Evolutionary conservation across 192 early-diverging fungal species (phyloP), one percentile per base, ranked within the genome.

Genomic region (Podila verticillata): DNA sequence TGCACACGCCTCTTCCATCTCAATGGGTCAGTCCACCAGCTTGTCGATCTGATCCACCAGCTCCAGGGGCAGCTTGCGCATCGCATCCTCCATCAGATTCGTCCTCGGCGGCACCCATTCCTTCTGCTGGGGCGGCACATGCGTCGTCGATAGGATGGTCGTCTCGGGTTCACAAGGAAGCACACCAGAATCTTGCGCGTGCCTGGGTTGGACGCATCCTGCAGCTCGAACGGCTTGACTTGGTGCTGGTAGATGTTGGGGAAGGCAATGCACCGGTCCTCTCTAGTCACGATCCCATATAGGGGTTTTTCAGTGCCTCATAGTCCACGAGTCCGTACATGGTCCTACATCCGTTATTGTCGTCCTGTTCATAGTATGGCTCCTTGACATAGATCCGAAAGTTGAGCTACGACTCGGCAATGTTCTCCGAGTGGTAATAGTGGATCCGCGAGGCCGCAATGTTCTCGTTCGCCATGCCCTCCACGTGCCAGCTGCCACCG

Each of bases 371-470:
- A 32, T 82, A 85, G 7, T 34, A 22, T 19, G 82, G 77, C 7
- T 59, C 47, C 5, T 64, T 36, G 5, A 72, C 64, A 22, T 89
- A 87, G 77, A 95, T 74, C 30, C 72, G 47, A 35, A 74, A 95
- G 0, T 61, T 63, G 31, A 93, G 86, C 0, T 80, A 77, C 24
- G 87, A 86, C 9, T 86, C 83, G 28, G 87, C 89, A 58, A 94
- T 89, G 85, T 95, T 93, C 24, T 89, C 87, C 0, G 89, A 71
- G 63, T 87, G 84, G 74, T 93, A 93, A 74, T 93, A 94, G 73
- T 90, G 88, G 48, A 95, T 86, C 3, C 92, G 93, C 0, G 91
- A 90, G 1, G 94, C 92, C 2, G 91, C 83, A 49, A 95, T 93
- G 59, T 84, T 77, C 67, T 95, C 94, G 73, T 90, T 87, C 10